phyloP scores from a whole-genome alignment of 2,329 filamentous ascomycete genomes.

The Hypoxylon sp. region DNA sequence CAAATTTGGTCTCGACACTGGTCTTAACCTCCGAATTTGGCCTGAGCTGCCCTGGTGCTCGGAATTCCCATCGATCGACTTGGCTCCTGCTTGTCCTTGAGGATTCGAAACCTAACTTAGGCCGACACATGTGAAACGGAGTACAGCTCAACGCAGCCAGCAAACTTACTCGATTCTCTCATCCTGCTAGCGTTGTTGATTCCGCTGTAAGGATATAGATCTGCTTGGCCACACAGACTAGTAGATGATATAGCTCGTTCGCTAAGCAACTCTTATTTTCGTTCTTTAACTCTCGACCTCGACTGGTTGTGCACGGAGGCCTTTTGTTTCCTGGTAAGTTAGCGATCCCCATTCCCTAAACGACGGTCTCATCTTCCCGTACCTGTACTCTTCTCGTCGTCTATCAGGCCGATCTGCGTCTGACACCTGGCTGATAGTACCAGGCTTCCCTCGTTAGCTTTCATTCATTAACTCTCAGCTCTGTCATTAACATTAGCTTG shows the following conservation, averaged over 20 bases:
- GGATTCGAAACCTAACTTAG: slow-evolving; percentile 55
- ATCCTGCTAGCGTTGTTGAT: slow-evolving; percentile 40
- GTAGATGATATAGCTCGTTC: slow-evolving; percentile 46
- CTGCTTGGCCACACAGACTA: slow-evolving; percentile 48
- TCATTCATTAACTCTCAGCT: slow-evolving; percentile 8
- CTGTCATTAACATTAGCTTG: slow-evolving; percentile 11
- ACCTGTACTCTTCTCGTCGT: slow-evolving; percentile 15
- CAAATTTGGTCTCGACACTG: slow-evolving; percentile 30
- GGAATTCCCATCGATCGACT: slow-evolving; percentile 33
- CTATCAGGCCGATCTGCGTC: slow-evolving; percentile 31
- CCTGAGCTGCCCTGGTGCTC: slow-evolving; percentile 43
- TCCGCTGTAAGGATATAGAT: slow-evolving; percentile 47
- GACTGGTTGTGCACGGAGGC: slow-evolving; percentile 48
- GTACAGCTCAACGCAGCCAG: slow-evolving; percentile 39
- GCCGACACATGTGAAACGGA: slow-evolving; percentile 54
- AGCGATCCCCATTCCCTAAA: slow-evolving; percentile 47
- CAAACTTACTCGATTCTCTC: slow-evolving; percentile 27
- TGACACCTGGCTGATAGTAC: slow-evolving; percentile 8
- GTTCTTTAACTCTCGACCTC: slow-evolving; percentile 43
- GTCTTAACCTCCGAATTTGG: slow-evolving; percentile 44
- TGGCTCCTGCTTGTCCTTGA: slow-evolving; percentile 20
- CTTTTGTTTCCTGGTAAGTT: slow-evolving; percentile 49
- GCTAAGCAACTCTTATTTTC: slow-evolving; percentile 46
- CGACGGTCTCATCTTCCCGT: slow-evolving; percentile 31
- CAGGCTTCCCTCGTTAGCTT: slow-evolving; percentile 13